Percentiles rank a stretch among this genome's conserved stretches.
Conservation (phyloP, 176 grass and related monocot species). For the Oryza officinalis region DNA sequence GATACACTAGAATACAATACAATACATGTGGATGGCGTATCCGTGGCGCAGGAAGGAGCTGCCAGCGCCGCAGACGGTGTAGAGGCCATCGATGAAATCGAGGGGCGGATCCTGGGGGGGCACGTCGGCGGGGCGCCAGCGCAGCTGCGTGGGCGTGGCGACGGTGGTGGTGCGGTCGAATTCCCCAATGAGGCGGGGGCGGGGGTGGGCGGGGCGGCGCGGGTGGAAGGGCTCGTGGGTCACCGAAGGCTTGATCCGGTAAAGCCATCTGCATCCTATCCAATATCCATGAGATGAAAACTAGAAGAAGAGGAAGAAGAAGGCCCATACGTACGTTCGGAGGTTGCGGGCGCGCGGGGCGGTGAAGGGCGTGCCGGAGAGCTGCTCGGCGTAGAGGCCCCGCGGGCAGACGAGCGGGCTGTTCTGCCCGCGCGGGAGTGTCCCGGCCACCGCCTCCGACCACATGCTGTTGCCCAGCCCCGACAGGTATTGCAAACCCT, state of each 20-base stretch:
- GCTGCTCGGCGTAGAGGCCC: slow-evolving; percentile 98
- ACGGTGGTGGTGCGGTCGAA: slow-evolving; percentile 66
- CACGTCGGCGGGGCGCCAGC: slow-evolving; percentile 70
- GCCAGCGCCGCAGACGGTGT: slow-evolving; percentile 86
- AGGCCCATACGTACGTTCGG: slow-evolving; percentile 56
- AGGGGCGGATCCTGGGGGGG: slow-evolving; percentile 29
- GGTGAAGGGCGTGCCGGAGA: slow-evolving; percentile 96
- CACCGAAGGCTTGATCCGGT: slow-evolving; percentile 97
- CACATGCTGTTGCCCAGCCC: slow-evolving; percentile 82
- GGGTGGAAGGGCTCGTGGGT: slow-evolving; percentile 92
- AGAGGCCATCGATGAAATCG: slow-evolving; percentile 81
- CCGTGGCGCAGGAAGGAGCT: slow-evolving; percentile 86
- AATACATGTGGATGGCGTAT: slow-evolving; percentile 78
- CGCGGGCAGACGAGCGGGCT: slow-evolving; percentile 74
- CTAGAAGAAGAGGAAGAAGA: too few species aligned
- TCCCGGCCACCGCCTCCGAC: slow-evolving; percentile 59
- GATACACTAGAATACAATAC: too few species aligned
- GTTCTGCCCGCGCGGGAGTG: slow-evolving; percentile 68
- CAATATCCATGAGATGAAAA: too few species aligned
- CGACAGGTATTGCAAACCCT: slow-evolving; percentile 53
- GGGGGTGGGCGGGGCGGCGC: slow-evolving; percentile 51
- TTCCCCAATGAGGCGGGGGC: slow-evolving; percentile 61
- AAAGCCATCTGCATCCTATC: slow-evolving; percentile 76
- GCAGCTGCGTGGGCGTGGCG: slow-evolving; percentile 84
- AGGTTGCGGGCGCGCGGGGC: slow-evolving; percentile 75